These are phyloP conservation scores for Cercospora sp. DNA, from an alignment of 2,329 filamentous ascomycete genomes.

Conservation along the genomic window DNA sequence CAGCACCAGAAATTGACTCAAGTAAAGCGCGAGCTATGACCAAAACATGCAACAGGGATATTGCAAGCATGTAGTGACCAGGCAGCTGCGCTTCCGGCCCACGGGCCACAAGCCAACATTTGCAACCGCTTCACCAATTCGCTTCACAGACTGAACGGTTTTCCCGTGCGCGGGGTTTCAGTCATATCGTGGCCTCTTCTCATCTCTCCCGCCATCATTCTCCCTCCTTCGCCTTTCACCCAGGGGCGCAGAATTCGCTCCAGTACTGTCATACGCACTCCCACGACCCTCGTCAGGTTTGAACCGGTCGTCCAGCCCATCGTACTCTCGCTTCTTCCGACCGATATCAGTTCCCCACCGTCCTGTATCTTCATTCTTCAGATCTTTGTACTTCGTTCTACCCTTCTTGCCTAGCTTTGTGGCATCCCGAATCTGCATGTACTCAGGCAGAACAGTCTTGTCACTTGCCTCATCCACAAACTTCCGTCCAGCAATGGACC, in stretches of 20 bases:
- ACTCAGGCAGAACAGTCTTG: constrained; percentile 81
- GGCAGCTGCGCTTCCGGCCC: not conserved
- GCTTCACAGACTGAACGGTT: not conserved
- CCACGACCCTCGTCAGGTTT: constrained; percentile 57
- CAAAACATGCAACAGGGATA: not conserved
- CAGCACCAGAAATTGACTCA: not conserved
- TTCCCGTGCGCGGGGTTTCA: constrained; percentile 22
- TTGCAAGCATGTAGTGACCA: not conserved
- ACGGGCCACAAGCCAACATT: not conserved
- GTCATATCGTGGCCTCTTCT: constrained; percentile 49
- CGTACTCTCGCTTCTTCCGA: constrained; percentile 50
- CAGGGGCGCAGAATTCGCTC: constrained; percentile 70
- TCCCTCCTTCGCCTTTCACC: constrained; percentile 59
- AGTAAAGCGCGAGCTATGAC: not conserved
- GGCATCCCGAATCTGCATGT: constrained; percentile 90
- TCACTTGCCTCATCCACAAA: constrained; percentile 83
- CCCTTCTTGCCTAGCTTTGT: constrained; percentile 92
- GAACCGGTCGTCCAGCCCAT: constrained; percentile 65
- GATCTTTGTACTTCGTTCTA: constrained; percentile 82
- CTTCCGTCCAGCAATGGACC: constrained; percentile 81
- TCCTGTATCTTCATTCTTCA: constrained; percentile 88
- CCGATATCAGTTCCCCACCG: constrained; percentile 67
- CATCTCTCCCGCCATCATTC: constrained; percentile 42
- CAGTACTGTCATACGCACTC: constrained; percentile 54
- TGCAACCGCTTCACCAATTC: not conserved